Evolutionary conservation across 768 basidiomycete species (phyloP), one percentile per base, ranked within the genome.

Genomic region (Multifurca ochricompacta): DNA sequence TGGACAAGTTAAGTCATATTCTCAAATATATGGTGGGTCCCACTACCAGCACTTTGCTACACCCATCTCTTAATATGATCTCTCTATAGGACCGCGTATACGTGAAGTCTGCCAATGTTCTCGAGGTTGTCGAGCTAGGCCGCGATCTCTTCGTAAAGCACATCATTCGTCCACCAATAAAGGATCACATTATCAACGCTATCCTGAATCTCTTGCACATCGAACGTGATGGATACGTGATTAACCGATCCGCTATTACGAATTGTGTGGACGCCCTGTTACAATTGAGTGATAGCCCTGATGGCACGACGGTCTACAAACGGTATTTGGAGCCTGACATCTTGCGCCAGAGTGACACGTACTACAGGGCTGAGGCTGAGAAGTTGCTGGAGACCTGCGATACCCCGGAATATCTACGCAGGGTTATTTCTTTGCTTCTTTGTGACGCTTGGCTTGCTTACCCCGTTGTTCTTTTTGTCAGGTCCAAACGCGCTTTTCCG

Each of bases 161-260:
- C 56, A 91, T 96, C 64, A 81, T 93, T 59, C 75, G 76, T 45
- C 73, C 81, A 37, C 84, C 91, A 45, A 94, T 98, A 70, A 82
- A 87, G 62, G 80, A 83, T 28, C 88, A 92, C 62, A 69, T 98
- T 58, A 75, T 91, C 56, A 72, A 78, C 9, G 89, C 91, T n/a
- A 76, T 97, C 47, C 76, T 98, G 44, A 79, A 78, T 28, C 88
- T 94, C 70, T 83, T 99, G 51, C 87, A 82, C 56, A 81, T 91
- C 49, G 96, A 99, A 64, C 85, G 96, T 14, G 87, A 94, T 59
- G 93, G 93, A 23, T 88, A 87, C 64, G 80, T 79, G 42, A 91
- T 98, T 64, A 91, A 90, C 64, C 85, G 88, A n/a, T 91, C 91
- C 2, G 83, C 89, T 3, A 82, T 97, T 48, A 87, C 90, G 64